phyloP scores from a whole-genome alignment of 176 grass and related monocot genomes.

The Eremochloa ophiuroides region DNA sequence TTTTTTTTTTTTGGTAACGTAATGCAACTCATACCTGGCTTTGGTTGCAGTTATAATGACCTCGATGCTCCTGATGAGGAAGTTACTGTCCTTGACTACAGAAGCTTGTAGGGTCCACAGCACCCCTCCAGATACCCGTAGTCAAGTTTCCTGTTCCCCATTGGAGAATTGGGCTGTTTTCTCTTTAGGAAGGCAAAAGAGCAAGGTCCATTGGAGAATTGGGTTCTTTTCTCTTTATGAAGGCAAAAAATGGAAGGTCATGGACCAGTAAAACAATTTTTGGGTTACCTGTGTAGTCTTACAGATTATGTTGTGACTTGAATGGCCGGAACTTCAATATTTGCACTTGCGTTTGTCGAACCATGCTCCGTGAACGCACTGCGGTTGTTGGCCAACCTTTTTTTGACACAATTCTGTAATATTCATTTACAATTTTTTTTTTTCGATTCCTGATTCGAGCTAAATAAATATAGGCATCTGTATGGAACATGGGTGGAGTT shows the following conservation, averaged over 20 bases:
- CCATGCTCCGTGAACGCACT: background rate
- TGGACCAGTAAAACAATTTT: conserved; percentile 15
- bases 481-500: background rate
- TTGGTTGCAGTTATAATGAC: conserved; percentile 75
- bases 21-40: background rate
- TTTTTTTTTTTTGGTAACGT: background rate
- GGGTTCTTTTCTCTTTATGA: background rate
- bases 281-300: background rate
- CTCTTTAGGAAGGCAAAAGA: conserved; percentile 2
- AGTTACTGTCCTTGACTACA: conserved; percentile 97
- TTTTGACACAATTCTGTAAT: background rate
- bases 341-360: conserved; percentile 24
- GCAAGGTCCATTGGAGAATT: conserved; percentile 14
- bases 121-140: background rate
- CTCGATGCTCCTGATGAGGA: conserved; percentile 98
- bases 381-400: background rate
- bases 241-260: background rate
- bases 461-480: background rate
- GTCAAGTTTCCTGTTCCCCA: background rate
- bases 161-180: conserved; percentile 10
- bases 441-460: background rate
- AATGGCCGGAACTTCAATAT: background rate
- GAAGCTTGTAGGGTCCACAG: conserved; percentile 71
- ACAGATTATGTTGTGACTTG: conserved; percentile 20
- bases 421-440: background rate